These are phyloP conservation scores for Wickerhamomyces alni DNA, from an alignment of 805 yeast genomes.

Conservation along the genomic window DNA sequence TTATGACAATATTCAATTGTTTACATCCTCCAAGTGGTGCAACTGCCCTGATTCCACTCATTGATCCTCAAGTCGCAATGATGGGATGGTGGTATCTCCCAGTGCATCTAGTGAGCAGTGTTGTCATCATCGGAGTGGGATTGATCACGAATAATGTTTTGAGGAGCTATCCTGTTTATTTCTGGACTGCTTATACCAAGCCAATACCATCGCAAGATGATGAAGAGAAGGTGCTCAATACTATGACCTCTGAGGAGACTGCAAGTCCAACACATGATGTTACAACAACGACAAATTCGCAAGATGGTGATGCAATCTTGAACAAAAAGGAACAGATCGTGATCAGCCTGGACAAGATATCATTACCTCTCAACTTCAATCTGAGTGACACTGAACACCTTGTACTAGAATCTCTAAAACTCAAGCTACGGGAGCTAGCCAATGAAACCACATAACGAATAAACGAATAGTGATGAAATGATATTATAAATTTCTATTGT, in stretches of 20 bases:
- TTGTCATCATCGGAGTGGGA: constrained; percentile 44
- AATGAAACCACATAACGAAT: not conserved
- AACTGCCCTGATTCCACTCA: constrained; percentile 51
- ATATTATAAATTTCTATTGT: too few relatives aligned
- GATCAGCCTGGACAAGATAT: not conserved
- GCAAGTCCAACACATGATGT: too few relatives aligned
- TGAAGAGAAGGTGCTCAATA: not conserved
- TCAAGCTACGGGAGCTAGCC: not conserved
- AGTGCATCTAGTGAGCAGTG: constrained; percentile 41
- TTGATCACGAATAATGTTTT: constrained; percentile 47
- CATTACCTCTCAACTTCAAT: not conserved
- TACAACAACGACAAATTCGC: too few relatives aligned
- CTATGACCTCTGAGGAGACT: not conserved
- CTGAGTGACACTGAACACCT: not conserved
- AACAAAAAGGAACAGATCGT: not conserved
- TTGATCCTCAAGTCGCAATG: constrained; percentile 36
- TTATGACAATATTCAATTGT: constrained; percentile 47
- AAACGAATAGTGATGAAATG: too few relatives aligned
- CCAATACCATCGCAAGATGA: not conserved
- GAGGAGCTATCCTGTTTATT: constrained; percentile 48
- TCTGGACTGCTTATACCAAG: constrained; percentile 41
- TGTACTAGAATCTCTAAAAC: not conserved
- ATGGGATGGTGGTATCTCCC: constrained; percentile 68
- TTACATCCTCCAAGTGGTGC: constrained; percentile 76
- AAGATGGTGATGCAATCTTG: not conserved